phyloP scores from a whole-genome alignment of 1,284 basidiomycete genomes.

The Anthracocystis panici-leucophaei region DNA sequence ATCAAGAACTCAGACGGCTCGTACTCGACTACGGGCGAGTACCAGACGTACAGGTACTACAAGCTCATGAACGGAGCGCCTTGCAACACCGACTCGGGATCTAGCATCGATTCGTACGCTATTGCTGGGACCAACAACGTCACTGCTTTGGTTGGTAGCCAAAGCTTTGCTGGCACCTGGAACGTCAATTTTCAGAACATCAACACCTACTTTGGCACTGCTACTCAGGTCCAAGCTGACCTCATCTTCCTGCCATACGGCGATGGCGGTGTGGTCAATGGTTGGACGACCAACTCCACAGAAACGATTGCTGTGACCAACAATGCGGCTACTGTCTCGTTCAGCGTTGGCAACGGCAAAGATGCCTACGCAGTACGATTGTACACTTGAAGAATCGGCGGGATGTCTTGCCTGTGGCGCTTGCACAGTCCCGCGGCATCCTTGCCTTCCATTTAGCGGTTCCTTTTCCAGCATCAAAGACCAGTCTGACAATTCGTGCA shows the following conservation, averaged over 20 bases:
- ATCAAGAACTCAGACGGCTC: slow-evolving; percentile 23
- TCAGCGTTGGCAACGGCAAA: slow-evolving; percentile 9
- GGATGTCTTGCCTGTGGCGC: too few relatives aligned
- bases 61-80: slow-evolving; percentile 17
- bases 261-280: slow-evolving; percentile 13
- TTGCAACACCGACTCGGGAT: slow-evolving; percentile 16
- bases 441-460: too few relatives aligned
- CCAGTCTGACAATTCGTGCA: too few relatives aligned
- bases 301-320: slow-evolving; percentile 10
- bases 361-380: slow-evolving; percentile 20
- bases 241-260: slow-evolving; percentile 14
- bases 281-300: slow-evolving; percentile 12
- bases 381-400: background rate
- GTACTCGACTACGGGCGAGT: slow-evolving; percentile 21
- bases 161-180: slow-evolving; percentile 10
- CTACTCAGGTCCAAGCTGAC: slow-evolving; percentile 10
- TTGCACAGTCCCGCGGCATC: too few relatives aligned
- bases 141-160: slow-evolving; percentile 14
- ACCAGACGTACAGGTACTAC: slow-evolving; percentile 16
- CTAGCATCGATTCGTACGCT: slow-evolving; percentile 19
- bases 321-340: slow-evolving; percentile 12
- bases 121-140: slow-evolving; percentile 14
- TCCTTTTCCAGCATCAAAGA: too few relatives aligned
- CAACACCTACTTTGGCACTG: slow-evolving; percentile 12
- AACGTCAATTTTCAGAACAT: slow-evolving; percentile 20